phyloP scores from a whole-genome alignment of 2,329 filamentous ascomycete species.

The Sclerotinia sclerotiorum region DNA sequence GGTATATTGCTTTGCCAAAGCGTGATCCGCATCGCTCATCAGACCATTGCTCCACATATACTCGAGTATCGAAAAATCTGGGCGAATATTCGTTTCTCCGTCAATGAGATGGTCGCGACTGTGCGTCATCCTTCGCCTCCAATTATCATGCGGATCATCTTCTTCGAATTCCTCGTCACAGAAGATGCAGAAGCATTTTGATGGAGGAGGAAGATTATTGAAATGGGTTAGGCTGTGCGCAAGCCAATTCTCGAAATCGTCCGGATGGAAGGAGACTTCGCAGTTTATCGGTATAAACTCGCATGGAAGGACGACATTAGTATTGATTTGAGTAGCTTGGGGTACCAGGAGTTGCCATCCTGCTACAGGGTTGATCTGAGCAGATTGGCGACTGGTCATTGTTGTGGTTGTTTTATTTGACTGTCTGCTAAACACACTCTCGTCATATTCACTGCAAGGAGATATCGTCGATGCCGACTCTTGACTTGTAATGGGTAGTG shows the following conservation, averaged over 20 bases:
- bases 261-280: constrained; percentile 41
- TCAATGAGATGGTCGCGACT: constrained; percentile 47
- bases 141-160: constrained; percentile 27
- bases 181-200: constrained; percentile 50
- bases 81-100: constrained; percentile 31
- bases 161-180: constrained; percentile 43
- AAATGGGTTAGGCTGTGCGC: constrained; percentile 46
- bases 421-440: constrained; percentile 16
- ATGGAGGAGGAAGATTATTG: constrained; percentile 40
- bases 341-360: constrained; percentile 16
- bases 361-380: not conserved
- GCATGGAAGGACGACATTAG: constrained; percentile 33
- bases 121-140: constrained; percentile 49
- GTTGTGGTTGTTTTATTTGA: constrained; percentile 9
- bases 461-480: not conserved
- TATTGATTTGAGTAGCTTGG: not conserved
- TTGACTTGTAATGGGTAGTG: not conserved
- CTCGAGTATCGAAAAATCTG: constrained; percentile 46
- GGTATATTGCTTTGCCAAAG: constrained; percentile 20
- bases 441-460: not conserved
- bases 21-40: constrained; percentile 37
- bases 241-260: constrained; percentile 48
- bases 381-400: constrained; percentile 4
- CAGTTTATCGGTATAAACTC: constrained; percentile 42
- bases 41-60: constrained; percentile 41